phyloP scores from a whole-genome alignment of 2,329 filamentous ascomycete species.

The Colletotrichum sidae region DNA sequence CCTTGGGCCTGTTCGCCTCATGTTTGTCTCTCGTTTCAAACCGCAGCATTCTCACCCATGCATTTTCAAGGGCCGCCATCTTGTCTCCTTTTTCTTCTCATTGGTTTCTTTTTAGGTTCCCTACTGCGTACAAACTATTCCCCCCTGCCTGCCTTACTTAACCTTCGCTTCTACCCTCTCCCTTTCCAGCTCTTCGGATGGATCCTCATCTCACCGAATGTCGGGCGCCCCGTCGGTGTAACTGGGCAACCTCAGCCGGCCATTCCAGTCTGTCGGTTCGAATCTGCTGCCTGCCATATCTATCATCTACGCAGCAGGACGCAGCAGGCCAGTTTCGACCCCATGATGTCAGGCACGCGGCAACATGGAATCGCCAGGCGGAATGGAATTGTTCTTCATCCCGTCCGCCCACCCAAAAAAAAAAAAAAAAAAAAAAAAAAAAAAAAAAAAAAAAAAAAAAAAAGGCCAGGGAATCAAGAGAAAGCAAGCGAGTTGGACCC shows the following conservation, averaged over 20 bases:
- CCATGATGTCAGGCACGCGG: conserved; percentile 30
- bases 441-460: conserved; percentile 1
- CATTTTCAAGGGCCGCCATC: conserved; percentile 17
- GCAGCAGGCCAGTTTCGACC: background rate
- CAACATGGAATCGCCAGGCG: conserved; percentile 8
- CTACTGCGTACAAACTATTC: background rate
- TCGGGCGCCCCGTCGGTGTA: background rate
- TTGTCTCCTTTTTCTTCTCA: conserved; percentile 19
- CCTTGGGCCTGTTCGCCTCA: conserved; percentile 16
- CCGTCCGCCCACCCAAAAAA: conserved; percentile 7
- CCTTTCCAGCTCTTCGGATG: conserved; percentile 8
- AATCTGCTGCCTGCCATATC: too few relatives aligned
- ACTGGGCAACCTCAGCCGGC: too few relatives aligned
- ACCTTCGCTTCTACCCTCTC: conserved; percentile 5
- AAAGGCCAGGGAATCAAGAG: conserved; percentile 24
- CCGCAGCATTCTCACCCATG: conserved; percentile 13
- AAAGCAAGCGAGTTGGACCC: conserved; percentile 31
- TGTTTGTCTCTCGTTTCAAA: conserved; percentile 23
- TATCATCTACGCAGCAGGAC: too few relatives aligned
- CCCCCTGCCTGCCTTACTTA: conserved; percentile 1
- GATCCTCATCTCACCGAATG: conserved; percentile 5
- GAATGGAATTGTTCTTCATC: background rate
- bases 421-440: background rate
- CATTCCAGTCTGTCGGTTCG: background rate
- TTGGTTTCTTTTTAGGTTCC: conserved; percentile 10